A percentile compares a stretch with the other conserved stretches of the same genome.
These are phyloP conservation scores for Cymbopogon citratus DNA, from an alignment of 176 grass and related monocot genomes.

Conservation along the genomic window DNA sequence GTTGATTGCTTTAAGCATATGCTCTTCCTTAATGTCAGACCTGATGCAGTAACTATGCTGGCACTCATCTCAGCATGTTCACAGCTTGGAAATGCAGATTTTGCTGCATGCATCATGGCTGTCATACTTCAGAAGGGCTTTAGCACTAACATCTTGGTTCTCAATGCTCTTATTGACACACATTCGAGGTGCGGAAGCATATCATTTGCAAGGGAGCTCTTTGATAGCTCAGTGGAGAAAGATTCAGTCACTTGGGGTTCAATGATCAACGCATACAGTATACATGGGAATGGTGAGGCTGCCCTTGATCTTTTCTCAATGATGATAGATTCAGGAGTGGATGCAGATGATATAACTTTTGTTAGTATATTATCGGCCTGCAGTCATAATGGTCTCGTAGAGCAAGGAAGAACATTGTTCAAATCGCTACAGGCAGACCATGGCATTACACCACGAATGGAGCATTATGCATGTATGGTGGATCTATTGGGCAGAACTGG, in stretches of 20 bases:
- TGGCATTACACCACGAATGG: slow-evolving; percentile 48
- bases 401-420: slow-evolving; percentile 53
- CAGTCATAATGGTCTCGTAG: slow-evolving; percentile 52
- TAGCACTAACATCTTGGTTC: slow-evolving; percentile 7
- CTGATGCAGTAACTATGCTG: slow-evolving; percentile 55
- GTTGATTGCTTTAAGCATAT: slow-evolving; percentile 50
- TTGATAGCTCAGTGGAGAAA: slow-evolving; percentile 42
- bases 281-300: slow-evolving; percentile 50
- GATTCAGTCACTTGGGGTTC: slow-evolving; percentile 58
- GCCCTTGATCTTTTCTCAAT: slow-evolving; percentile 49
- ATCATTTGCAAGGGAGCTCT: slow-evolving; percentile 45
- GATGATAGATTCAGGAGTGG: slow-evolving; percentile 47
- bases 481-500: slow-evolving; percentile 65
- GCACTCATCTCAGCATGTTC: slow-evolving; percentile 51
- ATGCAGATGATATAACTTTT: slow-evolving; percentile 62
- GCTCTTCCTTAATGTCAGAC: slow-evolving; percentile 28
- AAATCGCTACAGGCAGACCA: slow-evolving; percentile 46
- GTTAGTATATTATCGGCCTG: slow-evolving; percentile 63
- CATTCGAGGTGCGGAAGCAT: slow-evolving; percentile 55
- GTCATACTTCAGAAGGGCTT: slow-evolving; percentile 41
- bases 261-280: slow-evolving; percentile 70
- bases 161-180: slow-evolving; percentile 64
- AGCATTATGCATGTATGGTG: slow-evolving; percentile 75
- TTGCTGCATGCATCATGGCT: slow-evolving; percentile 43
- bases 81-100: slow-evolving; percentile 39